Base-by-base conservation (phyloP, 2,329 filamentous ascomycete species). In the Phialophora expanda region DNA sequence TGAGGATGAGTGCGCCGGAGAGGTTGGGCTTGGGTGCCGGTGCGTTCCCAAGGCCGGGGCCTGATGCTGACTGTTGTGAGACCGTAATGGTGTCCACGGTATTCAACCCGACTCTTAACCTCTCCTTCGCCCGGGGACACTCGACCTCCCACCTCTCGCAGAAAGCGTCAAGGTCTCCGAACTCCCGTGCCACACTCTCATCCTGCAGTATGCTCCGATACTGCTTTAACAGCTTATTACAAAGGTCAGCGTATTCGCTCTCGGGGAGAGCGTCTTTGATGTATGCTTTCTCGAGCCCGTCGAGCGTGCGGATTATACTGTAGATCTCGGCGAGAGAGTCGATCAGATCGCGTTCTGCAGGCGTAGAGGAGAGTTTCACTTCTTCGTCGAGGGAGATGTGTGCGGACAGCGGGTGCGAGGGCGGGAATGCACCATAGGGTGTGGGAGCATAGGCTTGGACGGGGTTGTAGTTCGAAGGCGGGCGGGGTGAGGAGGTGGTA, bases 311-410 rank as follows among this genome's bases (percentile, higher is more conserved):
- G 44, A 99, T 94, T 71, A 99, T 98, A 80, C 93, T 97, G 80
- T 98, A 99, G 26, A 99, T 89, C 79, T 99, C 95, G 62, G 94
- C 95, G 14, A 99, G 87, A 1, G 95, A 98, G 75, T 98, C 95
- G 77, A 97, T 92, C 0, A 98, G 84, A 76, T 99, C 93, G 67
- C 94, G 89, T 80, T 98, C 94, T 48, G 91, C 90, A 72, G 91
- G 89, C 24, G 90, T 96, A 46, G 91, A 89, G 57, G 92, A 88
- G 66, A 99, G 86, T 79, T 97, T 97, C 73, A 97, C 93, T 84
- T 98, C 95, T 83, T 97, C 92, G 76, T 97, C 94, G 54, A 97
- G 87, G 76, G 93, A 97, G 79, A 97, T 97, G 20, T 90, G 95
- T 22, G 93, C 92, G 3, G 92, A 91, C 11, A 96, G 84, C 8